Evolutionary conservation across 352 stramenopile species (phyloP), one percentile per base, ranked within the genome.

Genomic region (Phytophthora pluvialis): DNA sequence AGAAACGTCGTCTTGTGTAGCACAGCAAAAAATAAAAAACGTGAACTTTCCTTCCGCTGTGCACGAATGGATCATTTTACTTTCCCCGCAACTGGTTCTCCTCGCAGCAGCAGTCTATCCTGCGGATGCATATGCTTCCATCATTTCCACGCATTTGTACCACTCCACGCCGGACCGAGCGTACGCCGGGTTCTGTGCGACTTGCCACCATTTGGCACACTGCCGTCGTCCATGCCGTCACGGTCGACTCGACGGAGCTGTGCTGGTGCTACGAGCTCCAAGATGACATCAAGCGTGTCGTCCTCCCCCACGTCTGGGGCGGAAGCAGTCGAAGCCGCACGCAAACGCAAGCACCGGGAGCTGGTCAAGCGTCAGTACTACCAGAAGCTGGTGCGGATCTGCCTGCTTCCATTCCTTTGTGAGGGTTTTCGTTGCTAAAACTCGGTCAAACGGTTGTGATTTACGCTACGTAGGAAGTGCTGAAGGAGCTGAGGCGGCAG

Each of bases 311-410:
- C 46, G 0, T 58, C 56, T 18, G 32, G 25, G 8, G 16, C 49
- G 0, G 61, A 63, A 54, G 56, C 57, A 33, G 29, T 58, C 32
- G 64, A 77, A 29, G 64, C 50, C 11, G 55, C 58, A 31, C 70
- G 70, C n/a, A 64, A 74, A 33, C 59, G 56, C 44, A 77, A 68
- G 44, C 70, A 77, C 36, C 64, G 70, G 6, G 59, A 72, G 33
- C 60, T 77, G 11, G 70, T 77, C 38, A 70, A 72, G 11, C 55
- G 70, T 13, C 56, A 56, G 11, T 74, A 77, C 59, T 77, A 77
- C 59, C 59, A 77, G 49, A 77, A 77, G 43, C 59, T 71, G 54
- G 64, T 77, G 28, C 42, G 25, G 9, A 48, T 29, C 16, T 6
- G 7, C 16, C 26, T 15, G 6, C 21, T 31, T 28, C 36, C 12